Evolutionary conservation across 1,284 basidiomycete species (phyloP).

Genomic region (Ceratobasidium sp.): DNA sequence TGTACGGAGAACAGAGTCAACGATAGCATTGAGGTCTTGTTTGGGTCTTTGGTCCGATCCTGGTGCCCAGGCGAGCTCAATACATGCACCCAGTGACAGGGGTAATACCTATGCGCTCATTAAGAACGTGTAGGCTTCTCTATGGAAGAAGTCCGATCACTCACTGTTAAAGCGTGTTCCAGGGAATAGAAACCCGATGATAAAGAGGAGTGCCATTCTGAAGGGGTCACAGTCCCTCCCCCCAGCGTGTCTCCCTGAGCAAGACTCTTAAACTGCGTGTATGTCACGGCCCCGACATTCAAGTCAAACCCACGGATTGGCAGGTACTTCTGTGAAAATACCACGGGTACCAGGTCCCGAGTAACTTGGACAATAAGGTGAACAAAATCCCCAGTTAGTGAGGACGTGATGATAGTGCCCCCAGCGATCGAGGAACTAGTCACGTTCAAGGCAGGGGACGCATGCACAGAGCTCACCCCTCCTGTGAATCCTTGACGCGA

Average conservation of each 20-base stretch:
- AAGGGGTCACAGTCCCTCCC: slow-evolving; percentile 54
- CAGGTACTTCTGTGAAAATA: slow-evolving; percentile 72
- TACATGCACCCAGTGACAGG: slow-evolving; percentile 70
- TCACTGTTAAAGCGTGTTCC: slow-evolving; percentile 71
- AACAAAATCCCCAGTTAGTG: slow-evolving; percentile 85
- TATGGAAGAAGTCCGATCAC: slow-evolving; percentile 46
- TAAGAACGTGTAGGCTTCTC: slow-evolving; percentile 4
- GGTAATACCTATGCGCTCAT: slow-evolving; percentile 65
- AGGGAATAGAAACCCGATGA: slow-evolving; percentile 70
- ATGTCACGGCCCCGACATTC: slow-evolving; percentile 80
- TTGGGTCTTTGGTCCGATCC: slow-evolving; percentile 54
- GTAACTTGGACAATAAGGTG: slow-evolving; percentile 91
- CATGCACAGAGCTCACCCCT: slow-evolving; percentile 25
- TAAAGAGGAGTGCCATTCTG: slow-evolving; percentile 65
- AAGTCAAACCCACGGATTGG: slow-evolving; percentile 78
- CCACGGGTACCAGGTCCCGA: slow-evolving; percentile 83
- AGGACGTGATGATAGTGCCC: slow-evolving; percentile 75
- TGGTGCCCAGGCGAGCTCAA: slow-evolving; percentile 78
- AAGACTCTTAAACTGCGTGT: slow-evolving; percentile 76
- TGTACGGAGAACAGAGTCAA: slow-evolving; percentile 79
- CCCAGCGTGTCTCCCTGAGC: slow-evolving; percentile 57
- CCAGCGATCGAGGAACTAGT: slow-evolving; percentile 40
- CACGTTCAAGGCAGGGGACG: slow-evolving; percentile 42
- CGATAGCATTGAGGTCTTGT: slow-evolving; percentile 76
- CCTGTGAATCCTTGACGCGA: slow-evolving; percentile 29